Base-by-base conservation (phyloP, 768 basidiomycete genomes). In the Russula sp. region DNA sequence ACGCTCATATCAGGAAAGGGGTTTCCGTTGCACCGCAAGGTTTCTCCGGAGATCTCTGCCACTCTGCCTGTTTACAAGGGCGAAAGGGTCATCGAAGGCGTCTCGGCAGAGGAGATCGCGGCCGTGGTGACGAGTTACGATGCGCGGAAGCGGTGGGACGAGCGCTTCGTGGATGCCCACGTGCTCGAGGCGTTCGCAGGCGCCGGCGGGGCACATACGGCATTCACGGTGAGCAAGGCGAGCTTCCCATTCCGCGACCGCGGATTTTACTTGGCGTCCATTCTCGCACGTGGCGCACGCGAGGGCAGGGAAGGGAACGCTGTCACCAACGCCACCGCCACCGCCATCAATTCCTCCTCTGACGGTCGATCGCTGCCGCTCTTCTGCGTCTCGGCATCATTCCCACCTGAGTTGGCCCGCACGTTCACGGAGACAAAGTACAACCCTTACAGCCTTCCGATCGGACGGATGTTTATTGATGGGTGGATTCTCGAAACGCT, bases 401-500 rank as follows among this genome's bases (percentile, higher is more conserved):
- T 88, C 74, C 84, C 83, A 53, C 83, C 89, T 0, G 85, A 88
- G 26, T 84, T 84, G 32, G 79, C 75, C 6, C 72, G 79, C 16
- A 71, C 76, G 1, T 92, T 90, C 71, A 79, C 82, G 24, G 50
- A 81, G 2, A 72, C 75, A 8, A 93, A 91, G 72, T 89, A 90
- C 74, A 98, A 98, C 73, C 79, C 92, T 0, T 83, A 84, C 58
- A 71, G 63, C 1, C 80, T 92, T 10, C 91, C 92, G 0, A 79
- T 91, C 18, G 96, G 94, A 2, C 84, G 89, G 16, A 79, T 93
- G 38, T 87, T 90, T 68, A 77, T 99, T 7, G 94, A 98, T 71
- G 96, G 90, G 2, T 99, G 97, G 97, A 86, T 96, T 36, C 76
- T 97, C 70, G 94, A 99, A 78, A 98, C 96, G 4, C 82, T 98